Conservation (phyloP, 495 filamentous ascomycete genomes). For the Lasiosphaeriaceae sp. region DNA sequence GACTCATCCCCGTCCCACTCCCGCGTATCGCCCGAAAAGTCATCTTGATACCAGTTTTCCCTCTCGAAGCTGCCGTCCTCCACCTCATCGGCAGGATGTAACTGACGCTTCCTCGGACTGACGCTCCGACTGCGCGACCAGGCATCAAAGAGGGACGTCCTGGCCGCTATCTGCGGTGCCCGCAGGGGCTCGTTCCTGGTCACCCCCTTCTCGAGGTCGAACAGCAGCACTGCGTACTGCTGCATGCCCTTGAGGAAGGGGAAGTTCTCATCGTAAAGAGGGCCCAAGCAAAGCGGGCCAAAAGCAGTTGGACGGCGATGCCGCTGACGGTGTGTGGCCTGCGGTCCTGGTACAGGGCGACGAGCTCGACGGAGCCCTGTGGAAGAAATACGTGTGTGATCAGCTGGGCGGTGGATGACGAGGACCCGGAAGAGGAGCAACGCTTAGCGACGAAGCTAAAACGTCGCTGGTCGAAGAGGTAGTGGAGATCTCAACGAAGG, state of each 20-base stretch:
- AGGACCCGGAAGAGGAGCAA: background rate
- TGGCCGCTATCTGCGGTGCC: background rate
- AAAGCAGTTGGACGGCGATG: constrained; percentile 17
- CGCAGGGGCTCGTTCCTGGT: constrained; percentile 1
- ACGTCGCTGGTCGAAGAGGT: constrained; percentile 11
- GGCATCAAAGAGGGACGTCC: constrained; percentile 7
- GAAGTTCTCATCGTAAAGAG: constrained; percentile 21
- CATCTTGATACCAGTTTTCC: too few relatives aligned
- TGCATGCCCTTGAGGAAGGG: constrained; percentile 8
- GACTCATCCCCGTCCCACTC: constrained; percentile 4
- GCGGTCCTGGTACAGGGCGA: constrained; percentile 14
- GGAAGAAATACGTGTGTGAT: constrained; percentile 12
- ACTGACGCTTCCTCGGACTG: constrained; percentile 7
- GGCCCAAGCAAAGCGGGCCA: constrained; percentile 29
- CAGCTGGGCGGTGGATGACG: constrained; percentile 5
- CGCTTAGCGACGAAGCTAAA: constrained; percentile 11
- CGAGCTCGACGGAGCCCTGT: constrained; percentile 6
- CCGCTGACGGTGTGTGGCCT: constrained; percentile 6
- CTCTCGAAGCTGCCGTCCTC: constrained; percentile 3
- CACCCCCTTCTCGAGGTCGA: constrained; percentile 15
- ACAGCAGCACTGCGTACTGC: constrained; percentile 13
- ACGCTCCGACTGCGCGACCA: constrained; percentile 7
- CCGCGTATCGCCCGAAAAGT: too few relatives aligned
- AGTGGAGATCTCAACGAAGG: constrained; percentile 10
- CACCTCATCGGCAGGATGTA: background rate